Evolutionary conservation across 306 rosid genomes (phyloP).

Genomic region (Styphnolobium japonicum): DNA sequence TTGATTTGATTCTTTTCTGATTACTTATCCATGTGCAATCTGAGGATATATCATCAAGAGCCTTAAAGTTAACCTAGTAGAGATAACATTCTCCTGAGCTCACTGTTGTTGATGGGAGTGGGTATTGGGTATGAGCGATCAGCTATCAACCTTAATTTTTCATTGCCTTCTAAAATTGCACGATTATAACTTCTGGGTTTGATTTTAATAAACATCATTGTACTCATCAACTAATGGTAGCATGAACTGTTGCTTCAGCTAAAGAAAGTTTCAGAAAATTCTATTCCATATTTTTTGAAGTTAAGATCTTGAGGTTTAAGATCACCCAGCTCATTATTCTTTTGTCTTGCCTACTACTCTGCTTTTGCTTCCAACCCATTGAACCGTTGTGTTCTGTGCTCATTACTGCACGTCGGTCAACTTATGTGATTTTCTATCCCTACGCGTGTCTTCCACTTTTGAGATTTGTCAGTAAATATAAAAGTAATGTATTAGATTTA

Average conservation of each 20-base stretch:
- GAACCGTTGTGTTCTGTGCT: neutral
- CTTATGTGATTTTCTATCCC: neutral
- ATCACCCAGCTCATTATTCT: neutral
- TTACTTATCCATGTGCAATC: neutral
- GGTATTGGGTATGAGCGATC: neutral
- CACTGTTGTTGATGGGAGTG: neutral
- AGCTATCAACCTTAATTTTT: neutral
- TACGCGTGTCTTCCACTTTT: neutral
- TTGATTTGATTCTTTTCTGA: neutral
- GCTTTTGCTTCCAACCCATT: neutral
- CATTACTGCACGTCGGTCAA: neutral
- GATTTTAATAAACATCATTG: neutral
- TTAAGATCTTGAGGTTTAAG: too few species aligned
- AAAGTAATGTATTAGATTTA: neutral
- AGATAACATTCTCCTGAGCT: neutral
- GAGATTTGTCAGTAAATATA: neutral
- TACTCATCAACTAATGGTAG: neutral
- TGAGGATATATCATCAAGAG: neutral
- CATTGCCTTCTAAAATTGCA: neutral
- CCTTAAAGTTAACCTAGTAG: neutral
- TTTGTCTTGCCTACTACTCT: slow-evolving; percentile 6
- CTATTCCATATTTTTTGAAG: too few species aligned
- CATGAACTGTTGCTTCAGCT: neutral
- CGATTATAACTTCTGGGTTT: neutral
- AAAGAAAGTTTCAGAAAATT: neutral